Conservation (phyloP, 371 early-diverging fungal genomes). For the Mucor racemosus region DNA sequence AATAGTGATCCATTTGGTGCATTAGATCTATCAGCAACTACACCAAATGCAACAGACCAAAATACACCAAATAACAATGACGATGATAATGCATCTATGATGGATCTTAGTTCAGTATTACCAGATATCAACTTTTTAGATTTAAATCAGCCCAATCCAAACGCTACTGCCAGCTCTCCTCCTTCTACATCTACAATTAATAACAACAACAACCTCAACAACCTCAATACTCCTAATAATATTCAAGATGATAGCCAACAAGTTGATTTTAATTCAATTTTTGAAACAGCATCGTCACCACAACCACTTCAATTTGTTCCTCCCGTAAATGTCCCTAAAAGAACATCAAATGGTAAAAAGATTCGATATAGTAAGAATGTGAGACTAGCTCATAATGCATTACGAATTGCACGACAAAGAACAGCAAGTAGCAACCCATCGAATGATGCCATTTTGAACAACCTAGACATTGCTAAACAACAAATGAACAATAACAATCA, state of each 20-base stretch:
- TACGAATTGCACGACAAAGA: conserved; percentile 42
- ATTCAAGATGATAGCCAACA: background rate
- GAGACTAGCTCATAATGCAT: conserved; percentile 42
- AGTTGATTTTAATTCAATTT: background rate
- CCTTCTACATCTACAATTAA: background rate
- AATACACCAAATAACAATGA: background rate
- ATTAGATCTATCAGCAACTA: conserved; percentile 20
- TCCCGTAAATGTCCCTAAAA: conserved; percentile 37
- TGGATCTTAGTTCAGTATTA: conserved; percentile 24
- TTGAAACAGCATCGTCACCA: conserved; percentile 20
- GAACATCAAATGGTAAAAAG: conserved; percentile 46
- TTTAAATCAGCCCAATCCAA: background rate
- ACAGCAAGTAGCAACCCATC: conserved; percentile 27
- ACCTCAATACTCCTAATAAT: background rate
- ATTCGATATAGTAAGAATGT: conserved; percentile 50
- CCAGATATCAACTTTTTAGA: conserved; percentile 26
- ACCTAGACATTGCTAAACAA: conserved; percentile 22
- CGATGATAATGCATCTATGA: conserved; percentile 8
- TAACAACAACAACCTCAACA: background rate
- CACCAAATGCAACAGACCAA: conserved; percentile 1
- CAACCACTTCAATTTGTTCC: conserved; percentile 23
- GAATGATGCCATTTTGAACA: conserved; percentile 30
- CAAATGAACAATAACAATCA: conserved; percentile 13
- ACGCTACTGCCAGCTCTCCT: background rate
- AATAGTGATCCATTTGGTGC: conserved; percentile 28